Evolutionary conservation across 2,329 filamentous ascomycete species (phyloP).

Genomic region (Grosmannia clavigera): DNA sequence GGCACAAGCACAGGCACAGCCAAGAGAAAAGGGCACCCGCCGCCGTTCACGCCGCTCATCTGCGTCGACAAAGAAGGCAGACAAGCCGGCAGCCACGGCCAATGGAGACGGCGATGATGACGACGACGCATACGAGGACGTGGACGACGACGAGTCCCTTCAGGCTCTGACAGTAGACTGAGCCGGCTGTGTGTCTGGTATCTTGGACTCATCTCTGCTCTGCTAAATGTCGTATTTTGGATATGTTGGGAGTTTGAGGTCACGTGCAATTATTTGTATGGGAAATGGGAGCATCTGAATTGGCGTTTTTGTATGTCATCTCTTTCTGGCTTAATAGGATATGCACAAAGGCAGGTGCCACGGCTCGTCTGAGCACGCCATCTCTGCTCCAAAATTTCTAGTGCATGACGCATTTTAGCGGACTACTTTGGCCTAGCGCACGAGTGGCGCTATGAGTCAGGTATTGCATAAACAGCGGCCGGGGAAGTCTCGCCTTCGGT

Average conservation of each 20-base stretch:
- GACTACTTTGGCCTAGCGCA: neutral
- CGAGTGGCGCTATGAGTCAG: neutral
- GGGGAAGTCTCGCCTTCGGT: neutral
- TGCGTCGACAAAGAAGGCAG: neutral
- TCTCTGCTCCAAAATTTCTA: neutral
- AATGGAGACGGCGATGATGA: constrained; percentile 7
- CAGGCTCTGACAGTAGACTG: neutral
- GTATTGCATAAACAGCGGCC: neutral
- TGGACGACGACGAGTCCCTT: constrained; percentile 13
- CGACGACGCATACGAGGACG: constrained; percentile 24
- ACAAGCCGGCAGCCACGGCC: neutral
- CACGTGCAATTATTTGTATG: neutral
- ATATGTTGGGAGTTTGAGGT: neutral
- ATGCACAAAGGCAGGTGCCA: neutral
- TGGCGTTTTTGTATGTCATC: neutral
- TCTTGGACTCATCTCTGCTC: neutral
- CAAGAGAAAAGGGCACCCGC: constrained; percentile 11
- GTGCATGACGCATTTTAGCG: neutral
- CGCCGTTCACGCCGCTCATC: constrained; percentile 4
- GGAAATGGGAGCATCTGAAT: neutral
- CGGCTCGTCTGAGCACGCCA: neutral
- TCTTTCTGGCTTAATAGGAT: neutral
- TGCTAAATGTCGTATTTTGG: neutral
- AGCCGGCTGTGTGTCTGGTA: neutral
- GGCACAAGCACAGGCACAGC: constrained; percentile 8